Conservation (phyloP, 495 filamentous ascomycete genomes). For the Cercophora newfieldiana region DNA sequence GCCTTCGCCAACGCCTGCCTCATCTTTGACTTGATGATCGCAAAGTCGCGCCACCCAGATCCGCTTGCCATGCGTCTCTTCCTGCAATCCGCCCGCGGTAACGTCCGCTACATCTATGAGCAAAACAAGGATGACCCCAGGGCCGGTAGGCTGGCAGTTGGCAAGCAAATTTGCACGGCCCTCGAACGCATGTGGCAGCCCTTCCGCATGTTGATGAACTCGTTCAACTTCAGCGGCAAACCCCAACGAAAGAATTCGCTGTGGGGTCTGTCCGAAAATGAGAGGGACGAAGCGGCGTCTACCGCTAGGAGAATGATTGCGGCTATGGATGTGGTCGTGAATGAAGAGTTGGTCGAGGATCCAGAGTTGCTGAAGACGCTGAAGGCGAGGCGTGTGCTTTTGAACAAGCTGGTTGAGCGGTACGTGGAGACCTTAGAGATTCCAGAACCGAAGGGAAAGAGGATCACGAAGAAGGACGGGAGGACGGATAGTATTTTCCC, state of each 20-base stretch:
- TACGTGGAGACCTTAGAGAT: constrained; percentile 11
- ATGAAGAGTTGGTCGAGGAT: constrained; percentile 25
- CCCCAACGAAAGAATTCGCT: constrained; percentile 22
- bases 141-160: constrained; percentile 29
- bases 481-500: background rate
- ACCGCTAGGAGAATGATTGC: constrained; percentile 44
- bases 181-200: constrained; percentile 43
- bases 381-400: constrained; percentile 27
- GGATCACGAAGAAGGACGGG: constrained; percentile 21
- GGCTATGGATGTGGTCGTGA: constrained; percentile 37
- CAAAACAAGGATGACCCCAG: constrained; percentile 9
- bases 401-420: constrained; percentile 35
- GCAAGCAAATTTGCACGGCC: constrained; percentile 36
- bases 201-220: constrained; percentile 30
- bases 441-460: constrained; percentile 15
- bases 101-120: constrained; percentile 26
- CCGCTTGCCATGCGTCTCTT: constrained; percentile 39
- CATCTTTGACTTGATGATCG: constrained; percentile 59
- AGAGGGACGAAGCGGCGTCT: constrained; percentile 37
- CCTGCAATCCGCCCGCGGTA: constrained; percentile 40
- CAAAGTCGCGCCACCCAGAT: constrained; percentile 44
- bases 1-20: constrained; percentile 57
- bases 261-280: constrained; percentile 12
- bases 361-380: constrained; percentile 19
- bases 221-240: constrained; percentile 23